Base-by-base conservation (phyloP, 2,329 filamentous ascomycete species). In the Xylaria sp. region DNA sequence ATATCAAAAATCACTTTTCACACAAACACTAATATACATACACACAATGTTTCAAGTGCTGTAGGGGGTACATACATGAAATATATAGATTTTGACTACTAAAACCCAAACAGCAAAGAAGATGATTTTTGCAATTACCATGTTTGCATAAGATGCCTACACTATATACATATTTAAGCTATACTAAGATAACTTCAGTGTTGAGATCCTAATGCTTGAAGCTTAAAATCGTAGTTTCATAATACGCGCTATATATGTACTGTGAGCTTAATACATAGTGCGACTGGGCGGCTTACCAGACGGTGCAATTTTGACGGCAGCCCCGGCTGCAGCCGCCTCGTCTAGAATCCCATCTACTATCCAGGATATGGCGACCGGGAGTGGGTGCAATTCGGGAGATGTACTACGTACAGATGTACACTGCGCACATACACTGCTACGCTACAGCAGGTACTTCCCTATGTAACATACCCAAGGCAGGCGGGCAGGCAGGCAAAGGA, bases 261-360 rank as follows among this genome's bases (percentile, higher is more conserved):
- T 27, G 37, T 27, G 16, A 18, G 25, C 27, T 18, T 27, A 9
- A n/a, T 25, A 9, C 48, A 53, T 18, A 29, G 48, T 53, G 25
- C 25, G 25, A 48, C 16, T 60, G 4, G n/a, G 18, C 12, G 23
- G 5, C 4, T n/a, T 16, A 18, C 6, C 13, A 42, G 29, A 62
- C 60, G n/a, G 59, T 67, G 54, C 54, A 54, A 58, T 48, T 59
- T 32, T 42, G 16, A 60, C 25, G 21, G 29, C 37, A 50, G 48
- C n/a, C 48, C 63, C 66, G 55, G 66, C 57, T 65, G 57, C 61
- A 65, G 61, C 60, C 65, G 65, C 61, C 65, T 59, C 60, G 50
- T 42, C 60, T 58, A 44, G 55, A 55, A 48, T 42, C 27, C 51
- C 51, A 40, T 25, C 40, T 47, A 48, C 51, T 40, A 21, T 37